These are phyloP conservation scores for Juglanconis sp. DNA, from an alignment of 2,329 filamentous ascomycete genomes.

Conservation along the genomic window DNA sequence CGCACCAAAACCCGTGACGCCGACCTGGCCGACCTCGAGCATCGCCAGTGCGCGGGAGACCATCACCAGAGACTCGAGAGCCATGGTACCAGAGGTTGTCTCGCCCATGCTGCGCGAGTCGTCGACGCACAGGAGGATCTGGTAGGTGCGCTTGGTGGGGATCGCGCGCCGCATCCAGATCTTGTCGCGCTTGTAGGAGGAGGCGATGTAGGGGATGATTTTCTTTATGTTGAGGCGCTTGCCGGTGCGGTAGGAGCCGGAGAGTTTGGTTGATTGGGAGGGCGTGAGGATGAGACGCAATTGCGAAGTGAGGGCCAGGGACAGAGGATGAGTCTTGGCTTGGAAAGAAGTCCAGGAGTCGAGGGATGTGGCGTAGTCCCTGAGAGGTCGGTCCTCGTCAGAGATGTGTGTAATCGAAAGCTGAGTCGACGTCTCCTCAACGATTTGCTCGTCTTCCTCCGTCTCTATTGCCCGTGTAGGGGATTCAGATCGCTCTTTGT, in stretches of 20 bases:
- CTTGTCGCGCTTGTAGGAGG: slow-evolving; percentile 97
- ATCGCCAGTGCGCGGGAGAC: slow-evolving; percentile 83
- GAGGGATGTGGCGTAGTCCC: slow-evolving; percentile 57
- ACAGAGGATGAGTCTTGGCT: slow-evolving; percentile 76
- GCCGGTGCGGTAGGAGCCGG: slow-evolving; percentile 92
- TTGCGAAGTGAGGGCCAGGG: slow-evolving; percentile 86
- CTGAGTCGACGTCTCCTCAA: slow-evolving; percentile 57
- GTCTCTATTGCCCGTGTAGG: slow-evolving; percentile 28
- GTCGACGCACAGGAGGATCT: slow-evolving; percentile 96
- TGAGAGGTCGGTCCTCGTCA: slow-evolving; percentile 38
- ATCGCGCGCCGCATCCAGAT: slow-evolving; percentile 97
- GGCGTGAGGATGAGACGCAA: slow-evolving; percentile 93
- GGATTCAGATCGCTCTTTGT: slow-evolving; percentile 44
- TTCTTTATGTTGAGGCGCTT: slow-evolving; percentile 99
- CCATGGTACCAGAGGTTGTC: slow-evolving; percentile 69
- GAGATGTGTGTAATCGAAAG: slow-evolving; percentile 72
- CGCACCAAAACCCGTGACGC: slow-evolving; percentile 83
- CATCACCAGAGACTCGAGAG: slow-evolving; percentile 91
- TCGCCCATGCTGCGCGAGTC: slow-evolving; percentile 95
- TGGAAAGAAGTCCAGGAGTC: slow-evolving; percentile 85
- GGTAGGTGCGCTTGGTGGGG: slow-evolving; percentile 90
- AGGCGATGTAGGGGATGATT: slow-evolving; percentile 99
- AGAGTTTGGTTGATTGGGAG: slow-evolving; percentile 91
- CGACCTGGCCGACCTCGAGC: slow-evolving; percentile 93
- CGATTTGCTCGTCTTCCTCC: slow-evolving; percentile 39